phyloP scores from a whole-genome alignment of 2,329 filamentous ascomycete species.

The Fusarium sp. region DNA sequence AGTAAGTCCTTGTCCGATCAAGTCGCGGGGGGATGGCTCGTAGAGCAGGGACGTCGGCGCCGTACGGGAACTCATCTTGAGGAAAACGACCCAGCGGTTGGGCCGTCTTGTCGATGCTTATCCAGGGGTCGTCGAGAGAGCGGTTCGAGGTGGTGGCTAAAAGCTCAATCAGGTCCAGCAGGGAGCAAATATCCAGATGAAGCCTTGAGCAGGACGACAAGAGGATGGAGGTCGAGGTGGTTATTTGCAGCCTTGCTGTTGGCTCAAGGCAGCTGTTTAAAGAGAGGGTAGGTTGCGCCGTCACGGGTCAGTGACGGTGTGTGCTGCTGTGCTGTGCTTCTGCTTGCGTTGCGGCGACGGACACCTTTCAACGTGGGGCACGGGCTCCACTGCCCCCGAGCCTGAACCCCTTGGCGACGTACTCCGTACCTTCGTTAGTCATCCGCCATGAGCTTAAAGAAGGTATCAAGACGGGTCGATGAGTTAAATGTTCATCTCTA shows the following conservation, averaged over 20 bases:
- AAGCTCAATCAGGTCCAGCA: constrained; percentile 41
- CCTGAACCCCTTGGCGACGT: constrained; percentile 29
- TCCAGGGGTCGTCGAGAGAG: constrained; percentile 39
- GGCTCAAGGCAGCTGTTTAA: constrained; percentile 44
- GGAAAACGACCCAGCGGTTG: constrained; percentile 48
- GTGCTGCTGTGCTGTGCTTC: constrained; percentile 37
- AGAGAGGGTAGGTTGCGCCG: constrained; percentile 40
- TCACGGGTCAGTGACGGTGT: constrained; percentile 42
- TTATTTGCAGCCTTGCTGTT: constrained; percentile 20
- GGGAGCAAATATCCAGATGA: constrained; percentile 22
- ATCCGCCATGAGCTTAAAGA: constrained; percentile 11
- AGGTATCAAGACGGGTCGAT: not conserved
- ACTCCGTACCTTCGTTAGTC: constrained; percentile 28
- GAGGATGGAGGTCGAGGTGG: constrained; percentile 13
- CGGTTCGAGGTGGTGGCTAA: constrained; percentile 12
- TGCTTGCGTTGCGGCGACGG: constrained; percentile 38
- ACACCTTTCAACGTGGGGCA: constrained; percentile 49
- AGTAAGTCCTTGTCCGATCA: constrained; percentile 26
- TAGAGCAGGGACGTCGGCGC: constrained; percentile 17
- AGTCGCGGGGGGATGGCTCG: constrained; percentile 1
- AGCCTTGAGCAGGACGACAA: not conserved
- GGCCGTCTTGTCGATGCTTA: constrained; percentile 46
- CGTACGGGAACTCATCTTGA: constrained; percentile 57
- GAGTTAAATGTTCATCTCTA: not conserved
- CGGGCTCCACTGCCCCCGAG: constrained; percentile 22